Evolutionary conservation across 208 protist genomes (phyloP).

Genomic region (Phytomonas sp.): DNA sequence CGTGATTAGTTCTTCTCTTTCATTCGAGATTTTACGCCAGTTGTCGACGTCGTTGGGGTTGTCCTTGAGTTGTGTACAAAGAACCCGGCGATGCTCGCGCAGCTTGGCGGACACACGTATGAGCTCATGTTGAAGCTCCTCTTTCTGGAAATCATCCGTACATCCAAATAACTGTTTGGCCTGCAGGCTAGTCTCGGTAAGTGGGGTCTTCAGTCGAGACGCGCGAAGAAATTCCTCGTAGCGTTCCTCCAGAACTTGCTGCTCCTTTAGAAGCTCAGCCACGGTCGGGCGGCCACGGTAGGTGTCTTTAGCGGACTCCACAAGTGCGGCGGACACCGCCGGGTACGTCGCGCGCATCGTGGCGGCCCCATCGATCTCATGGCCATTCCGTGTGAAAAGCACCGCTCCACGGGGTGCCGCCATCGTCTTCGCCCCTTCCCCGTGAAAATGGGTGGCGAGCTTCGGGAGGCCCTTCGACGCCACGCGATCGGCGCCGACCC

Average conservation of each 20-base stretch:
- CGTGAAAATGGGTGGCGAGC: not conserved
- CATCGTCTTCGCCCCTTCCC: not conserved
- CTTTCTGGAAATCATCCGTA: slow-evolving; percentile 19
- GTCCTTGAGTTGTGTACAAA: slow-evolving; percentile 85
- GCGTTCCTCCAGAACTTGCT: slow-evolving; percentile 60
- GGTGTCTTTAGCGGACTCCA: slow-evolving; percentile 17
- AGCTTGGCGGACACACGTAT: slow-evolving; percentile 44
- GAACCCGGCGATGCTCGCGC: slow-evolving; percentile 68
- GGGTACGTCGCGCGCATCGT: slow-evolving; percentile 15
- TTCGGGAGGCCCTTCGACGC: not conserved
- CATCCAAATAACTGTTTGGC: slow-evolving; percentile 10
- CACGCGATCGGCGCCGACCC: not conserved
- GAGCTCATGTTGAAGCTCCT: slow-evolving; percentile 64
- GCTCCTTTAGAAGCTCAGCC: slow-evolving; percentile 64
- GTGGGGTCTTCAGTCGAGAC: not conserved
- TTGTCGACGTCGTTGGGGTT: slow-evolving; percentile 89
- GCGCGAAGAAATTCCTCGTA: slow-evolving; percentile 74
- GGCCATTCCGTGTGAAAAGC: slow-evolving; percentile 4
- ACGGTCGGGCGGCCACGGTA: slow-evolving; percentile 61
- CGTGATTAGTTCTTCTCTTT: slow-evolving; percentile 67
- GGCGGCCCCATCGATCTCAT: slow-evolving; percentile 14
- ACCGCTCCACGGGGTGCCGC: not conserved
- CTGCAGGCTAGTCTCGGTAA: not conserved
- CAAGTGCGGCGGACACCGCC: slow-evolving; percentile 32
- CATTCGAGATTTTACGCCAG: slow-evolving; percentile 86